phyloP scores from a whole-genome alignment of 306 rosid species.

The Pyrus pyrifolia region DNA sequence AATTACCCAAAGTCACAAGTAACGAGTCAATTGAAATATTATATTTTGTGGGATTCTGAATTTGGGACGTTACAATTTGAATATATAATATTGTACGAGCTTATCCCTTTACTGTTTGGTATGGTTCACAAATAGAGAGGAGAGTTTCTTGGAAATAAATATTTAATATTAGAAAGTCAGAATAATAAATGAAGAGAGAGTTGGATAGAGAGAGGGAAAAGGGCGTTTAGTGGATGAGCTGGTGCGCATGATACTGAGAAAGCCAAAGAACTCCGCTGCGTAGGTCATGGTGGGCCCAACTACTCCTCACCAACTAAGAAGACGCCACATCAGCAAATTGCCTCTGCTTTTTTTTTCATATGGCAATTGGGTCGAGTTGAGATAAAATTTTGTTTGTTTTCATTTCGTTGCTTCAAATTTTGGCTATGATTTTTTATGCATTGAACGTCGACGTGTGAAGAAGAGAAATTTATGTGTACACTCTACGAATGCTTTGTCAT shows the following conservation, averaged over 20 bases:
- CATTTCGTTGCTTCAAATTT: not conserved
- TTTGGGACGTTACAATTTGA: not conserved
- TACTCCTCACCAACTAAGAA: slow-evolving; percentile 16
- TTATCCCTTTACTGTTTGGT: not conserved
- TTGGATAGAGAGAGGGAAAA: not conserved
- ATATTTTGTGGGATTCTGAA: not conserved
- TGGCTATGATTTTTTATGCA: not conserved
- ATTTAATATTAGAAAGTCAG: too few species aligned
- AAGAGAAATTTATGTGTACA: not conserved
- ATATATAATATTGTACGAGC: not conserved
- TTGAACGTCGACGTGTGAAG: slow-evolving; percentile 24
- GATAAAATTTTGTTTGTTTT: not conserved
- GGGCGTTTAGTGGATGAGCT: slow-evolving; percentile 40
- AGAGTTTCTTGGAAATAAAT: too few species aligned
- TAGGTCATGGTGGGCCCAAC: not conserved
- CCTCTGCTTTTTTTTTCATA: not conserved
- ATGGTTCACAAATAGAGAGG: not conserved
- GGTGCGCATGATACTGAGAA: slow-evolving; percentile 50
- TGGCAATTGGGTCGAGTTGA: not conserved
- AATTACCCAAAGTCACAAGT: not conserved
- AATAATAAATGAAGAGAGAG: not conserved
- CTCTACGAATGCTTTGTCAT: not conserved
- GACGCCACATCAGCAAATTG: not conserved
- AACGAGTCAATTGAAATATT: not conserved
- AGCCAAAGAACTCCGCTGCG: slow-evolving; percentile 40